phyloP scores from a whole-genome alignment of 2,329 filamentous ascomycete species.

The Sarocladiaceae sp. region DNA sequence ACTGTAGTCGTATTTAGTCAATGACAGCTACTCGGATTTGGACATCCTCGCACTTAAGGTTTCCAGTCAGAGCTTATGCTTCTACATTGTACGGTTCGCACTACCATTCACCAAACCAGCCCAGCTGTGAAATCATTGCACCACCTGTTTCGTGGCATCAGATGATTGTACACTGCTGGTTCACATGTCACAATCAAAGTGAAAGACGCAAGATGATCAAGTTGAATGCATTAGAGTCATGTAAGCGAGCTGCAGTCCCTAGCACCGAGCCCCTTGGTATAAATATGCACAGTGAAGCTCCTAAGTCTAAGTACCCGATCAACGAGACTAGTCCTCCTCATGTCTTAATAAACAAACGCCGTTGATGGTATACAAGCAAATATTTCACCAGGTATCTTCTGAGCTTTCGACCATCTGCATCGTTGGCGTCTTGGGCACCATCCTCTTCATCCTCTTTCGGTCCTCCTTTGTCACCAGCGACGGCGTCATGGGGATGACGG shows the following conservation, averaged over 20 bases:
- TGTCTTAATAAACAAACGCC: conserved; percentile 1
- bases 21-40: no score
- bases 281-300: conserved; percentile 3
- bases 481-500: conserved; percentile 71
- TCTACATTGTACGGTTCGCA: no score
- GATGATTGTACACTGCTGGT: no score
- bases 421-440: conserved; percentile 58
- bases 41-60: no score
- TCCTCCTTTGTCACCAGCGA: conserved; percentile 65
- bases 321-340: no score
- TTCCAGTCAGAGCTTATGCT: no score
- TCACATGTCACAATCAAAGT: not conserved
- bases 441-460: conserved; percentile 59
- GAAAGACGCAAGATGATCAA: conserved; percentile 5
- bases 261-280: not conserved
- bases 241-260: not conserved
- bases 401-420: conserved; percentile 54
- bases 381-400: conserved; percentile 58
- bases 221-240: conserved; percentile 4
- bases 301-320: not conserved
- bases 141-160: no score
- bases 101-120: no score
- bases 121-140: no score
- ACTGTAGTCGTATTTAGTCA: no score
- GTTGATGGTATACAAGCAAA: not conserved